Evolutionary conservation across 805 yeast genomes (phyloP).

Genomic region (Barnettozyma californica): DNA sequence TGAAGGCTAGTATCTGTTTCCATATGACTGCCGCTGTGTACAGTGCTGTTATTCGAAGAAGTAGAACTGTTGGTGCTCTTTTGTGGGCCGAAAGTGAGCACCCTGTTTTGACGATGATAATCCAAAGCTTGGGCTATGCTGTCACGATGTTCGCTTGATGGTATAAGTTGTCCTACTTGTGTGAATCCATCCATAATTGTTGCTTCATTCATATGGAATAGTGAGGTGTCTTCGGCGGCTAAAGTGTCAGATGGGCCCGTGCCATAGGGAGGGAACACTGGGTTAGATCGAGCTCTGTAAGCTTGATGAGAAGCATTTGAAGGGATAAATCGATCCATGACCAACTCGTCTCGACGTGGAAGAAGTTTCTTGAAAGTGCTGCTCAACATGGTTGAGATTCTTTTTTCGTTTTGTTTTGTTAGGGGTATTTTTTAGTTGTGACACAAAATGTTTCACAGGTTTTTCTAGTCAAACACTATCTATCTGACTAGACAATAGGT

Average conservation of each 20-base stretch:
- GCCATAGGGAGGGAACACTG: not conserved
- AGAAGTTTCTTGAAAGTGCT: slow-evolving; percentile 4
- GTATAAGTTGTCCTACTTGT: not conserved
- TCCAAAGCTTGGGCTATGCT: slow-evolving; percentile 49
- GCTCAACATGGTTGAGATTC: slow-evolving; percentile 1
- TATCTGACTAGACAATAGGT: not conserved
- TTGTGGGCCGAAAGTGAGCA: slow-evolving; percentile 30
- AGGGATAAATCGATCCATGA: slow-evolving; percentile 37
- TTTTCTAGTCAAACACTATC: not conserved
- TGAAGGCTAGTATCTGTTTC: slow-evolving; percentile 7
- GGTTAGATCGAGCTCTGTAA: slow-evolving; percentile 13
- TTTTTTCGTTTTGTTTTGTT: not conserved
- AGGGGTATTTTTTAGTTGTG: not conserved
- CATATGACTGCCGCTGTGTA: slow-evolving; percentile 2
- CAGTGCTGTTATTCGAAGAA: not conserved
- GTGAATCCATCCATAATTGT: slow-evolving; percentile 13
- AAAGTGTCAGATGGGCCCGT: slow-evolving; percentile 5
- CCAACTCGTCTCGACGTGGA: slow-evolving; percentile 8
- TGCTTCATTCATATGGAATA: slow-evolving; percentile 17
- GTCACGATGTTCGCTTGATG: slow-evolving; percentile 26
- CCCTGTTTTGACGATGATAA: slow-evolving; percentile 35
- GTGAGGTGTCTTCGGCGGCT: slow-evolving; percentile 9
- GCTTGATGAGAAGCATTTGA: slow-evolving; percentile 26
- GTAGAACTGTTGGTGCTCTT: not conserved
- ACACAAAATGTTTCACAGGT: not conserved